These are phyloP conservation scores for Phytophthora capsici DNA, from an alignment of 352 stramenopile species.

Conservation along the genomic window DNA sequence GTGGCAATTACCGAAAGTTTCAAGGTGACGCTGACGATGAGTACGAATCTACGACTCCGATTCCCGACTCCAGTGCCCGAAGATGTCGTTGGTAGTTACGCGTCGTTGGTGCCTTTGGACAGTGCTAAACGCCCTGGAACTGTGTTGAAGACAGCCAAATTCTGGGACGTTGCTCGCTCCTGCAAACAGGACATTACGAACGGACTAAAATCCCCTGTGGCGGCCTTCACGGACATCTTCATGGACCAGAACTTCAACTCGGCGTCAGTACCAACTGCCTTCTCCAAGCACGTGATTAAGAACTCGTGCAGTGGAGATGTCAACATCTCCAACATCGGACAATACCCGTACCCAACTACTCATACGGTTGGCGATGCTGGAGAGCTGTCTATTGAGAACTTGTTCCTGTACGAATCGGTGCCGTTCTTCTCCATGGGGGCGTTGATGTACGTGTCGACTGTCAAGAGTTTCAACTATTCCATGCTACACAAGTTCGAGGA, in stretches of 20 bases:
- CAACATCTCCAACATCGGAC: conserved; percentile 46
- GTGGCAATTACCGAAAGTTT: conserved; percentile 26
- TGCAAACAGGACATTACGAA: conserved; percentile 31
- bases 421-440: conserved; percentile 54
- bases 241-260: conserved; percentile 39
- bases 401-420: conserved; percentile 60
- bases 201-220: conserved; percentile 16
- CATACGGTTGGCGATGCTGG: conserved; percentile 22
- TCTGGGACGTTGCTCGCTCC: conserved; percentile 54
- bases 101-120: conserved; percentile 27
- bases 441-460: conserved; percentile 51
- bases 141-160: conserved; percentile 24
- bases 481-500: conserved; percentile 65
- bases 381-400: conserved; percentile 40
- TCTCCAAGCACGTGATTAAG: conserved; percentile 31
- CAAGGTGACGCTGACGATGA: conserved; percentile 28
- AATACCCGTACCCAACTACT: conserved; percentile 25
- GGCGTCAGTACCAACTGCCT: conserved; percentile 17
- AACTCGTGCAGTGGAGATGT: conserved; percentile 33
- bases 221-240: conserved; percentile 32
- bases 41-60: conserved; percentile 31
- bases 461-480: conserved; percentile 64
- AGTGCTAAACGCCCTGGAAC: conserved; percentile 13
- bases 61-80: conserved; percentile 24
- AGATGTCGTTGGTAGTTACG: conserved; percentile 40